Percentiles rank a stretch among this genome's conserved stretches.
Conservation (phyloP, 345 rosid species). For the Eucalyptus leucophloia region DNA sequence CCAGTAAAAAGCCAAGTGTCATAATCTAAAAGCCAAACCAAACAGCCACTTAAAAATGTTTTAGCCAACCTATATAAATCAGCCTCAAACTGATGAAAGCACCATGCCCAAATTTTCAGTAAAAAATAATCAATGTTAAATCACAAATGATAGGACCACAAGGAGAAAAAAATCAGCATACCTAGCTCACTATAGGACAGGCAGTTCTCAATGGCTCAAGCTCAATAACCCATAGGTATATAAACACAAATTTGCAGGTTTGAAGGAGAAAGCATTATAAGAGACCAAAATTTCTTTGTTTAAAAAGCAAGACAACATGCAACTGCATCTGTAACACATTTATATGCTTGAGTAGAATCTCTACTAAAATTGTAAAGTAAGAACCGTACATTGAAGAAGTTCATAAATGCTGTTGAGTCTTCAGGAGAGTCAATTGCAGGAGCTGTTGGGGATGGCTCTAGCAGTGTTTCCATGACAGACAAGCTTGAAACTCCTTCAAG, state of each 20-base stretch:
- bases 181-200: neutral
- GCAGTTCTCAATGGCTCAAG: neutral
- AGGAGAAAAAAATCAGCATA: neutral
- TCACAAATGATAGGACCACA: neutral
- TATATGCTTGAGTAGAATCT: neutral
- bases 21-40: neutral
- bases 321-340: neutral
- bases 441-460: slow-evolving; percentile 39
- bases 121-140: neutral
- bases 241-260: neutral
- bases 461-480: slow-evolving; percentile 42
- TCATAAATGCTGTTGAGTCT: slow-evolving; percentile 35
- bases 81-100: neutral
- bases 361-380: neutral
- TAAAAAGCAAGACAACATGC: neutral
- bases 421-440: slow-evolving; percentile 28
- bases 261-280: neutral
- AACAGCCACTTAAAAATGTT: neutral
- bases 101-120: neutral
- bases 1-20: neutral
- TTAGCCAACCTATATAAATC: neutral
- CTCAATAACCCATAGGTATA: neutral
- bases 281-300: neutral
- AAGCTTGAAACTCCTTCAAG: slow-evolving; percentile 53
- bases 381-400: slow-evolving; percentile 43